phyloP scores from a whole-genome alignment of 169 alveolate species.

The Plasmodium gallinaceum region DNA sequence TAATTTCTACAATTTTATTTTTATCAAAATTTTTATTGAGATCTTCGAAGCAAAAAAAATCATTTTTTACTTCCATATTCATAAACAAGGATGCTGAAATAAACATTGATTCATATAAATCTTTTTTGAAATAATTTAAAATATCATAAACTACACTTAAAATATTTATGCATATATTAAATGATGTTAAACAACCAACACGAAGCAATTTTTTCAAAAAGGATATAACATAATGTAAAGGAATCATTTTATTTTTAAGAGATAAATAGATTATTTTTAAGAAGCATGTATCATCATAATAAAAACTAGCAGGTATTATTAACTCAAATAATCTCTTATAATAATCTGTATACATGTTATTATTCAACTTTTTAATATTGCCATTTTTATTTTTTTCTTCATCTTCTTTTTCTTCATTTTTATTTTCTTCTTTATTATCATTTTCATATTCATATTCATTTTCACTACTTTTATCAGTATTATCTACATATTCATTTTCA shows the following conservation, averaged over 20 bases:
- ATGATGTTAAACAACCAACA: slow-evolving; percentile 58
- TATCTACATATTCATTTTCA: not conserved
- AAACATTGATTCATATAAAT: slow-evolving; percentile 54
- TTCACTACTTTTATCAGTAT: not conserved
- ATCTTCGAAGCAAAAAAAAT: slow-evolving; percentile 64
- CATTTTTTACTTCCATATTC: slow-evolving; percentile 64
- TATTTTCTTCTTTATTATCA: not conserved
- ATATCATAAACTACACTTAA: slow-evolving; percentile 74
- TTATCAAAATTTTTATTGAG: slow-evolving; percentile 57
- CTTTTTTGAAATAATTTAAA: slow-evolving; percentile 55
- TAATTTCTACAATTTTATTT: slow-evolving; percentile 39
- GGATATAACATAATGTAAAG: slow-evolving; percentile 64
- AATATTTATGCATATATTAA: slow-evolving; percentile 58
- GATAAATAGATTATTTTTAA: slow-evolving; percentile 61
- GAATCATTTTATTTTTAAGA: slow-evolving; percentile 74
- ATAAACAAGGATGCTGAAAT: slow-evolving; percentile 67
- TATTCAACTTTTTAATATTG: slow-evolving; percentile 17
- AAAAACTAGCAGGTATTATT: slow-evolving; percentile 72
- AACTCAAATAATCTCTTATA: slow-evolving; percentile 64
- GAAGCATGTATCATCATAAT: slow-evolving; percentile 56
- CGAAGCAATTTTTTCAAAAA: slow-evolving; percentile 72
- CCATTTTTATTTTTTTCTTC: slow-evolving; percentile 4
- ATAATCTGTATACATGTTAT: slow-evolving; percentile 70
- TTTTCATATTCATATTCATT: not conserved
- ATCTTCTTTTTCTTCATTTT: not conserved